Percentiles rank a stretch among this genome's conserved stretches.
Conservation (phyloP, 768 basidiomycete genomes). For the Pleurotus tuoliensis region DNA sequence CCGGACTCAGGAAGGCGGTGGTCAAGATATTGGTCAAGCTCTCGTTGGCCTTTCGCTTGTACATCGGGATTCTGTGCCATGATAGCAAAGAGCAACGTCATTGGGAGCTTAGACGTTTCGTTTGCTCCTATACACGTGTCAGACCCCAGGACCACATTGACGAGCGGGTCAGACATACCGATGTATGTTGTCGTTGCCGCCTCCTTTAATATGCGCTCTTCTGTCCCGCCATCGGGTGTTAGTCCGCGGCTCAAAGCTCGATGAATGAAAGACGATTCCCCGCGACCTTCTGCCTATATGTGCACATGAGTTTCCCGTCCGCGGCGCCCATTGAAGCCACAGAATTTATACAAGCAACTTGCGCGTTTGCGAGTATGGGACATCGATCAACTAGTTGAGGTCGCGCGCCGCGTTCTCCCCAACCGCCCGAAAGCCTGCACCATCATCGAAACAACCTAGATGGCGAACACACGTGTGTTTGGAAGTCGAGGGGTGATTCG, state of each 20-base stretch:
- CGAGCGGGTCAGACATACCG: constrained; percentile 15
- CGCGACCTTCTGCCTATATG: too few species aligned
- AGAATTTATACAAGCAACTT: constrained; percentile 20
- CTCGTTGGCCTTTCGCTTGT: constrained; percentile 31
- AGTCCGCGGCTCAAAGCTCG: too few species aligned
- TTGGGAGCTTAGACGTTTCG: not conserved
- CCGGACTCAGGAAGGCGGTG: constrained; percentile 30
- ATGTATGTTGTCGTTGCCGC: constrained; percentile 35
- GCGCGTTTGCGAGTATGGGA: constrained; percentile 27
- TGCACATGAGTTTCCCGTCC: too few species aligned
- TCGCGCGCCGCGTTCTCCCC: constrained; percentile 38
- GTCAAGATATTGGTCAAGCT: constrained; percentile 31
- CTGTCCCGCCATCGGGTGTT: not conserved
- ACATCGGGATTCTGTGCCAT: constrained; percentile 36
- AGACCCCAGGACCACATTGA: too few species aligned
- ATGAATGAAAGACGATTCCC: too few species aligned
- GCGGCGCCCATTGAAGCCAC: constrained; percentile 8
- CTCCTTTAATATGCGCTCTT: constrained; percentile 24
- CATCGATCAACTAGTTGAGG: constrained; percentile 30
- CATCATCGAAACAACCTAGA: too few species aligned
- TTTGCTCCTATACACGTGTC: too few species aligned
- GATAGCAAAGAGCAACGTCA: constrained; percentile 30
- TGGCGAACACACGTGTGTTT: not conserved
- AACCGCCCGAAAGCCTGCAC: constrained; percentile 45
- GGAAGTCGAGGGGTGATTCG: not conserved